Base-by-base conservation (phyloP, 129 eudicot species). In the Ambrosia trifida region DNA sequence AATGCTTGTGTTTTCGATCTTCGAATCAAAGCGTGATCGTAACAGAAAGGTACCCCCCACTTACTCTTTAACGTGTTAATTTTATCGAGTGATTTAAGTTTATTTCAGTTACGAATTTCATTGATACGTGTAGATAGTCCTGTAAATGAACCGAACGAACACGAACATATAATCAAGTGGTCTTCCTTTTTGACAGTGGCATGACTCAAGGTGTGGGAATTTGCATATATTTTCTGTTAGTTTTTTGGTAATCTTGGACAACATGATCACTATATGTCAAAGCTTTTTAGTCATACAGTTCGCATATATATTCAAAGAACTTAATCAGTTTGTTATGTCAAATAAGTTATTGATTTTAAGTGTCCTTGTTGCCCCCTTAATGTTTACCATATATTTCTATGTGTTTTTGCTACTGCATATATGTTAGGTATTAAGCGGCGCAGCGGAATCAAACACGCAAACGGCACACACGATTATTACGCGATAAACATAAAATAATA, bases 11-110 rank as follows among this genome's bases (percentile, higher is more conserved):
- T 35, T 7, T 35, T 35, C 6, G 40, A 35, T 35, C 40, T 35
- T 35, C 40, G 6, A 35, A 11, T 5, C 62, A 31, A 68, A 11
- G 35, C 8, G 75, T 1, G 16, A 57, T 32, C 59, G 58, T 19
- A 11, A 30, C 46, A 47, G 28, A 49, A 64, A 38, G 72, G 72
- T 64, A 64, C 53, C 45, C 28, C 20, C 8, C 38, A 53, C 13
- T 9, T 20, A 4, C 46, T 68, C 32, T 5, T 0, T 36, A 3
- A 4, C 20, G 58, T 56, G 57, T n/a, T 38, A 16, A 36, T 36
- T 1, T 36, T 36, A 4, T 36, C 7, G 6, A 35, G 8, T 7
- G 43, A 36, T 36, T 36, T 0, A 36, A 19, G 32, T 36, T 70
- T 40, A 24, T 28, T 54, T 43, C 44, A 19, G 58, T 20, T 28